Percentiles rank a stretch among this genome's conserved stretches.
These are phyloP conservation scores for Pythium sp. DNA, from an alignment of 352 stramenopile species.

Conservation along the genomic window DNA sequence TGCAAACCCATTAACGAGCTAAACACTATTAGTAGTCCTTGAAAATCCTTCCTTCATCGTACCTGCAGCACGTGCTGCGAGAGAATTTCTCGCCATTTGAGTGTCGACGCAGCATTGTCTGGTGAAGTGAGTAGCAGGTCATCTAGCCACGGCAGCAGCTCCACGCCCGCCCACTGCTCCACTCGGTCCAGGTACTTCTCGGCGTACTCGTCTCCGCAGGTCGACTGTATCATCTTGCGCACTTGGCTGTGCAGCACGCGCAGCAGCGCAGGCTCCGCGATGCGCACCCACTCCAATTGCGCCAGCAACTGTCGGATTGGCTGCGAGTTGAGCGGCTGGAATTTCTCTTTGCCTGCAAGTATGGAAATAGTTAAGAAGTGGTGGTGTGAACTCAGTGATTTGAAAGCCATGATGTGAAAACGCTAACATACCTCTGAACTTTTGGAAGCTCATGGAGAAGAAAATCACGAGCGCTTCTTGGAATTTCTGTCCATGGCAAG, in stretches of 20 bases:
- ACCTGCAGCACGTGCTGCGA: constrained; percentile 43
- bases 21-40: background rate
- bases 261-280: constrained; percentile 46
- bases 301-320: constrained; percentile 47
- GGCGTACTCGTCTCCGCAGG: constrained; percentile 48
- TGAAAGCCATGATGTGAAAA: too few species aligned
- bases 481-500: constrained; percentile 32
- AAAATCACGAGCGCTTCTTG: constrained; percentile 64
- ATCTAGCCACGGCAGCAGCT: constrained; percentile 62
- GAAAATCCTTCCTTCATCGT: background rate
- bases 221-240: constrained; percentile 42
- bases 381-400: background rate
- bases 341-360: constrained; percentile 38
- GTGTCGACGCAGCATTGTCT: constrained; percentile 1
- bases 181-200: constrained; percentile 43
- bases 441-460: constrained; percentile 75
- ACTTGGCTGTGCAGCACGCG: constrained; percentile 57
- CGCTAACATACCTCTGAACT: constrained; percentile 30
- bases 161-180: constrained; percentile 47
- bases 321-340: constrained; percentile 43
- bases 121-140: constrained; percentile 32
- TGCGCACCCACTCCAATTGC: constrained; percentile 59
- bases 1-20: background rate
- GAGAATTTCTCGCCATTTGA: constrained; percentile 45
- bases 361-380: background rate